Evolutionary conservation across 2,329 filamentous ascomycete species (phyloP), one percentile per base, ranked within the genome.

Genomic region (Claviceps humidiphila): DNA sequence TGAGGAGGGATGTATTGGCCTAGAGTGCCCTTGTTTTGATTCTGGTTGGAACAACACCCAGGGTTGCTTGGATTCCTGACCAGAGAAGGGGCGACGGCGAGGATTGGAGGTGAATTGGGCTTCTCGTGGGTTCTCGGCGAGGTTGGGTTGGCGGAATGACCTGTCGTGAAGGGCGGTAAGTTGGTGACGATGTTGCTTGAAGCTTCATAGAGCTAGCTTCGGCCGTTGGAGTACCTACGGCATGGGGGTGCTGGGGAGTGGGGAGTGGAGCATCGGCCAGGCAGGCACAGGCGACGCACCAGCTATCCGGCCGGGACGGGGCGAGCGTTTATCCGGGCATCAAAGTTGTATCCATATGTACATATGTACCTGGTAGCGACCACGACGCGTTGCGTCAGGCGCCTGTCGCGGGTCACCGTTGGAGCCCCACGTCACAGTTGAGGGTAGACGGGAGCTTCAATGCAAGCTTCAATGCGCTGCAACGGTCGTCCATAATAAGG

Each of bases 231-330:
- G 37, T 13, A 17, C 4, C 2, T 5, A 11, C 22, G 41, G 38
- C 47, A 40, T 50, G 48, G 48, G 24, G 13, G 41, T 30, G 49
- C 51, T 50, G 53, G 55, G 55, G 68, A 70, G 68, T 64, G 67
- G 69, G 56, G 58, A 59, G 30, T 34, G 30, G 30, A 34, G 30
- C 30, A 34, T 34, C 58, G 66, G 61, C 64, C 67, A 68, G 66
- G 66, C 65, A 68, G 62, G 60, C 14, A 16, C 22, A 34, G 45
- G n/a, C 24, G 16, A 22, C 37, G 13, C 17, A 13, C 26, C 45
- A 38, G 44, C n/a, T 26, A 34, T 34, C 30, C 30, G 4, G 30
- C 30, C 4, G n/a, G 9, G 40, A 14, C 46, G 51, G 51, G n/a
- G 46, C 46, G 39, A 47, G 26, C 20, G 51, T 52, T 52, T 39